Evolutionary conservation across 2,329 filamentous ascomycete genomes (phyloP).

Genomic region (Epicoccum nigrum): DNA sequence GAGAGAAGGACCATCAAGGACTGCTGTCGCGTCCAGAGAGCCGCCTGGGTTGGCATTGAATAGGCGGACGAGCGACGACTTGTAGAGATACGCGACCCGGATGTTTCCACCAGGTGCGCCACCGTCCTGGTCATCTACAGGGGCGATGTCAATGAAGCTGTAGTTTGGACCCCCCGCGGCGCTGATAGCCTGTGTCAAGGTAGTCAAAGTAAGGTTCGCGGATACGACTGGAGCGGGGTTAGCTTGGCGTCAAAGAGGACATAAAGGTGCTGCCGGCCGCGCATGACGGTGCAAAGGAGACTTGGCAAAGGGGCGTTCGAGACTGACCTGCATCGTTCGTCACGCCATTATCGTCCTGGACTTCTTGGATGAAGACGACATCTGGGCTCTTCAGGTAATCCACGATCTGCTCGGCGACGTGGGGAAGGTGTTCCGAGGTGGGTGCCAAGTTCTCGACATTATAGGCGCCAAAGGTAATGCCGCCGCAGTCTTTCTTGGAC

Average conservation of each 20-base stretch:
- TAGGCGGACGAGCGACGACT: constrained; percentile 64
- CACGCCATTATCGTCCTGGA: constrained; percentile 70
- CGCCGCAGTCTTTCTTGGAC: constrained; percentile 63
- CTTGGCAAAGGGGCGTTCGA: constrained; percentile 5
- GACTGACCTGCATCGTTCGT: constrained; percentile 62
- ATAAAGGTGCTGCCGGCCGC: constrained; percentile 7
- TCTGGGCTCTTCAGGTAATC: constrained; percentile 68
- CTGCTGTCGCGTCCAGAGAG: constrained; percentile 61
- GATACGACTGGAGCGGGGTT: constrained; percentile 46
- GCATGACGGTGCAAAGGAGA: constrained; percentile 10
- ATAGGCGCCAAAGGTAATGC: constrained; percentile 69
- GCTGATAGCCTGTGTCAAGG: constrained; percentile 61
- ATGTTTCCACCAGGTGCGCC: constrained; percentile 75
- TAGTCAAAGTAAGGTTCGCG: constrained; percentile 65
- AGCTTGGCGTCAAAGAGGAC: constrained; percentile 1
- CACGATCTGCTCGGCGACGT: constrained; percentile 69
- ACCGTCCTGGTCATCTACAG: constrained; percentile 66
- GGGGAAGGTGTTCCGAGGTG: constrained; percentile 60
- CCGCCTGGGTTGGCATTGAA: constrained; percentile 64
- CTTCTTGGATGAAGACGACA: constrained; percentile 71
- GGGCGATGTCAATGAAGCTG: constrained; percentile 64
- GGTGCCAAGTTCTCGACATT: constrained; percentile 73
- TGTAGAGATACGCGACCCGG: constrained; percentile 72
- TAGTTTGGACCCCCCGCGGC: constrained; percentile 60
- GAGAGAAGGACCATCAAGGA: constrained; percentile 64